Conservation (phyloP, 352 stramenopile genomes). For the Globisporangium echinulatum region DNA sequence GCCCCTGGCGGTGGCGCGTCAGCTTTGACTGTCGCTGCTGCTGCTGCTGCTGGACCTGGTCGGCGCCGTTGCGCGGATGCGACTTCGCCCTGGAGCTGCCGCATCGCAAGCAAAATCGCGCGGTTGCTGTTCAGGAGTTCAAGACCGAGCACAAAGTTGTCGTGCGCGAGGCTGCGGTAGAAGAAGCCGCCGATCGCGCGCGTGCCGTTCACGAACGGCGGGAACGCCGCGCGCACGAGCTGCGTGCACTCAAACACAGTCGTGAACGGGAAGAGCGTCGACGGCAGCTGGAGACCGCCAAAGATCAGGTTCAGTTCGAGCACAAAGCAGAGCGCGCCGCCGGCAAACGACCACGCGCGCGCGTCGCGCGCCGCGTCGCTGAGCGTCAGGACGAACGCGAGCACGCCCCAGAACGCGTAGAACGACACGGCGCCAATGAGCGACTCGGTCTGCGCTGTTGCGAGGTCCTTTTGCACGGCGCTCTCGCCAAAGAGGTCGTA, state of each 20-base stretch:
- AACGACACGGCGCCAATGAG: slow-evolving; percentile 91
- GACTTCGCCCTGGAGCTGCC: slow-evolving; percentile 71
- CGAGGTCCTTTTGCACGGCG: slow-evolving; percentile 85
- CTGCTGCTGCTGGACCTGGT: slow-evolving; percentile 18
- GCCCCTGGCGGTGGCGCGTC: slow-evolving; percentile 47
- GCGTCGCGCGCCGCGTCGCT: slow-evolving; percentile 85
- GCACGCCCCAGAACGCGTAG: slow-evolving; percentile 94
- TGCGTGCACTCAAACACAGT: slow-evolving; percentile 90
- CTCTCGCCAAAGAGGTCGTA: slow-evolving; percentile 96
- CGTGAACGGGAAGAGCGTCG: slow-evolving; percentile 66
- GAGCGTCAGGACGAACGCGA: slow-evolving; percentile 94
- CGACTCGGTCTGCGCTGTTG: slow-evolving; percentile 83
- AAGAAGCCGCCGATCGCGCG: slow-evolving; percentile 93
- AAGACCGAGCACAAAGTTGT: slow-evolving; percentile 69
- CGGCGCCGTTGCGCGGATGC: slow-evolving; percentile 37
- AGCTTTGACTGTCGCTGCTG: slow-evolving; percentile 27
- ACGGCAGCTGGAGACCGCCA: slow-evolving; percentile 41
- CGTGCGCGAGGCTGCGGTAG: slow-evolving; percentile 53
- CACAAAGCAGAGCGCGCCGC: slow-evolving; percentile 91
- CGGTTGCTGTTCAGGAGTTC: slow-evolving; percentile 80
- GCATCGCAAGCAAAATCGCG: slow-evolving; percentile 73
- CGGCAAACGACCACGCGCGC: slow-evolving; percentile 92
- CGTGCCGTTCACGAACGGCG: slow-evolving; percentile 95
- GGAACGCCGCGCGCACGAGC: slow-evolving; percentile 92
- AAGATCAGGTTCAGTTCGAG: slow-evolving; percentile 91